Evolutionary conservation across 83 land plant species (phyloP), one percentile per base, ranked within the genome.

Genomic region (Picea abies): DNA sequence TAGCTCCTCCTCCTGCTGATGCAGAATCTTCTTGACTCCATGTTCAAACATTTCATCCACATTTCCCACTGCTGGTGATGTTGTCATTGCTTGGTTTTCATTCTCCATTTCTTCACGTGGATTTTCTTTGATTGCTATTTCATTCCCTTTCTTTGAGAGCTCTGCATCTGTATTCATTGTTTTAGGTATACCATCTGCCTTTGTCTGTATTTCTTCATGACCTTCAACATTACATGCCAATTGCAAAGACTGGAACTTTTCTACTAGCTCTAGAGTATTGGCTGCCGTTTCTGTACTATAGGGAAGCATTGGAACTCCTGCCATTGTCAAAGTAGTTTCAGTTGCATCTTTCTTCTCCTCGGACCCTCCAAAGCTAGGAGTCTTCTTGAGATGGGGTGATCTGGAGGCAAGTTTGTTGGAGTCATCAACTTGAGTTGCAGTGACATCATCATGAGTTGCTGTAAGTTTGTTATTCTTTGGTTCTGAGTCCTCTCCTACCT

Each of bases 401-500:
- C 23, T 20, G 20, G 11, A 73, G 60, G 12, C 22, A 12, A n/a
- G 26, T 41, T 47, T 41, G 8, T 37, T 70, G 75, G 49, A 35
- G 22, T 70, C 47, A 17, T 5, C 37, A 70, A 70, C 75, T 37
- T 70, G 75, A 6, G 49, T 37, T 70, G 49, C 22, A 37, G 4
- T 70, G 75, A 17, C 37, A 16, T 39, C 41, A 37, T 37, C 22
- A 19, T 37, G 49, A n/a, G 47, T 73, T 73, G 52, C 12, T 73
- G 77, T 23, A 41, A 73, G 56, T 49, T 17, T 71, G 52, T 39
- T 71, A 71, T 39, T 44, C 56, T 41, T 23, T 73, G 29, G 23
- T 41, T 73, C 26, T 44, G 12, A 9, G 15, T 73, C 25, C 77
- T 73, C 77, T 44, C 73, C 84, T 47, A 72, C 78, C 81, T 67